Conservation (phyloP, 2,329 filamentous ascomycete species). For the Neurospora sp. region DNA sequence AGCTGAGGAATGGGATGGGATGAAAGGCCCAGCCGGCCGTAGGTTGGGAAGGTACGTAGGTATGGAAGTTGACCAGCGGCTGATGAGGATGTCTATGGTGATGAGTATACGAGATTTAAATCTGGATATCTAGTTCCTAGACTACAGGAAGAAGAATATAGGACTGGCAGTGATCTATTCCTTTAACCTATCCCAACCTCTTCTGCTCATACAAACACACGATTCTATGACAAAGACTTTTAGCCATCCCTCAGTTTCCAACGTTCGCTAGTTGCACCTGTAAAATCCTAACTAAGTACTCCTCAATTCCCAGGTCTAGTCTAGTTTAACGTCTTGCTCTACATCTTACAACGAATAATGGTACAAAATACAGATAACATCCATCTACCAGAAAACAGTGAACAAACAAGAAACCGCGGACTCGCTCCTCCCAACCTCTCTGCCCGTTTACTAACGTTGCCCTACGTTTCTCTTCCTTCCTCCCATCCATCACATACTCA, state of each 20-base stretch:
- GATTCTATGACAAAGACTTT: too few species aligned
- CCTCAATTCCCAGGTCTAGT: too few species aligned
- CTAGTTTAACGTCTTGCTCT: neutral
- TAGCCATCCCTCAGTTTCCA: too few species aligned
- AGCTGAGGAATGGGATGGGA: neutral
- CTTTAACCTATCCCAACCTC: neutral
- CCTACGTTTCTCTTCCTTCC: neutral
- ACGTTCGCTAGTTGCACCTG: neutral
- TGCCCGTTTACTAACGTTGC: neutral
- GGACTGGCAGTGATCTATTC: neutral
- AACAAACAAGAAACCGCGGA: neutral
- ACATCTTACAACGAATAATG: neutral
- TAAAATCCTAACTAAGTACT: neutral
- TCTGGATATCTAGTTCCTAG: too few species aligned
- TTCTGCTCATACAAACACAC: neutral
- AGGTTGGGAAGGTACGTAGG: neutral
- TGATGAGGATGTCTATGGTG: too few species aligned
- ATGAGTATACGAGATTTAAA: too few species aligned
- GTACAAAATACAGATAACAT: neutral
- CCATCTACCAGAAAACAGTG: neutral
- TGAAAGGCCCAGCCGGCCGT: neutral
- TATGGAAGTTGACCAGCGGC: neutral
- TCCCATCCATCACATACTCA: neutral
- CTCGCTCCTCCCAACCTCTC: neutral
- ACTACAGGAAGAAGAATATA: neutral